A percentile compares a stretch with the other conserved stretches of the same genome.
Conservation (phyloP, 257 asterid species). For the Knoxia roxburghii region DNA sequence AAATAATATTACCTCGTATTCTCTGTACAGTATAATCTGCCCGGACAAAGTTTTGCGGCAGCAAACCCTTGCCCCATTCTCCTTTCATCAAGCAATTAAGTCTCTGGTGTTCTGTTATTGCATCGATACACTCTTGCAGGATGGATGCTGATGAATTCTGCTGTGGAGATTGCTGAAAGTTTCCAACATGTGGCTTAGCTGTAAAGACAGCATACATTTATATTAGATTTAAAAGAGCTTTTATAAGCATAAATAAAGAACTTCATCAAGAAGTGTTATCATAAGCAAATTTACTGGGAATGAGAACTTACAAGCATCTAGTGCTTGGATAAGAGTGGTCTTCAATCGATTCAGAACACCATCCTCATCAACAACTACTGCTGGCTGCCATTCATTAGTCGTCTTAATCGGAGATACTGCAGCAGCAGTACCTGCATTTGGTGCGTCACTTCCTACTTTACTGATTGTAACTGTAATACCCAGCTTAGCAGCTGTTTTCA, state of each 20-base stretch:
- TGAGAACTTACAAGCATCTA: conserved; percentile 49
- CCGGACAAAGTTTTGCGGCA: conserved; percentile 67
- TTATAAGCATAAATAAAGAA: not conserved
- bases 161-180: conserved; percentile 58
- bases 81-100: conserved; percentile 86
- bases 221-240: conserved; percentile 11
- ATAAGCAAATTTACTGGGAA: conserved; percentile 8
- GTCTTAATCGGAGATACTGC: conserved; percentile 52
- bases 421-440: conserved; percentile 40
- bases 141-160: conserved; percentile 44
- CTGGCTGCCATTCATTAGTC: conserved; percentile 73
- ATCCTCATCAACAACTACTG: conserved; percentile 81
- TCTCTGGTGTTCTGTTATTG: conserved; percentile 88
- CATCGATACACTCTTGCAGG: conserved; percentile 78
- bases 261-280: conserved; percentile 4
- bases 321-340: conserved; percentile 62
- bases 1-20: conserved; percentile 54
- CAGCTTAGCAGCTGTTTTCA: conserved; percentile 71
- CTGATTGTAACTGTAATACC: conserved; percentile 58
- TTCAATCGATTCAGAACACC: conserved; percentile 86
- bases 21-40: conserved; percentile 80
- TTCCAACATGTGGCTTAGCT: conserved; percentile 50
- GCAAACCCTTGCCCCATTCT: conserved; percentile 93
- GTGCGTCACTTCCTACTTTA: conserved; percentile 73
- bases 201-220: conserved; percentile 16